Base-by-base conservation (phyloP, 495 filamentous ascomycete genomes). In the Penicillium herquei region DNA sequence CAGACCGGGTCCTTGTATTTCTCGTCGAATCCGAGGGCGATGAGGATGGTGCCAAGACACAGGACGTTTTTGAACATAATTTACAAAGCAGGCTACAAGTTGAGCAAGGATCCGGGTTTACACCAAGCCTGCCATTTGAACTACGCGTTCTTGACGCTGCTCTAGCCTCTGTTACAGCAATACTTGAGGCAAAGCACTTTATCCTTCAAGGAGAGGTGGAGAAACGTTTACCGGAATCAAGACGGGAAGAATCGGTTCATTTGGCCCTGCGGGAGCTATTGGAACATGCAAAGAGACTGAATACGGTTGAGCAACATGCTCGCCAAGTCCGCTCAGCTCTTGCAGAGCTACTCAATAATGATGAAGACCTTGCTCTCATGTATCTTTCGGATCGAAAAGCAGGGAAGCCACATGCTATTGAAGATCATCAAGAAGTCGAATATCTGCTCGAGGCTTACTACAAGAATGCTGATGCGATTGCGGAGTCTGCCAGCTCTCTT, bases 101-200 rank as follows among this genome's bases (percentile, higher is more conserved):
- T 41, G 82, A 84, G 51, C 63, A 64, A 7, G 71, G 62, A 13
- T 69, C 30, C 58, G 74, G 11, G 57, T 70, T n/a, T 71, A 76
- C 3, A 77, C 72, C 51, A 76, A 78, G 74, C 1, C 70, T 87
- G 9, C 85, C 85, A 5, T 90, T 87, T 61, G 87, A 90, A 57
- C 84, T 89, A 63, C 78, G 90, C 9, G 89, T 90, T 2, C 75
- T 94, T 13, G 90, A 95, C 73, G 86, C 90, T 3, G 90, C 92
- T 9, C 74, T 95, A 39, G 85, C 91, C 52, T 87, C 85, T 18
- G 88, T 64, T 1, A 69, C 64, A 21, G 67, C 69, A 0, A 58
- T 57, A 2, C 62, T 72, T 1, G 65, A 70, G 51, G 69, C 69
- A 0, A 67, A 72, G 47, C 64, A 65, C 39, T 30, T 62, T 3